Conservation (phyloP, 805 yeast species). For the Metschnikowia henanensis region DNA sequence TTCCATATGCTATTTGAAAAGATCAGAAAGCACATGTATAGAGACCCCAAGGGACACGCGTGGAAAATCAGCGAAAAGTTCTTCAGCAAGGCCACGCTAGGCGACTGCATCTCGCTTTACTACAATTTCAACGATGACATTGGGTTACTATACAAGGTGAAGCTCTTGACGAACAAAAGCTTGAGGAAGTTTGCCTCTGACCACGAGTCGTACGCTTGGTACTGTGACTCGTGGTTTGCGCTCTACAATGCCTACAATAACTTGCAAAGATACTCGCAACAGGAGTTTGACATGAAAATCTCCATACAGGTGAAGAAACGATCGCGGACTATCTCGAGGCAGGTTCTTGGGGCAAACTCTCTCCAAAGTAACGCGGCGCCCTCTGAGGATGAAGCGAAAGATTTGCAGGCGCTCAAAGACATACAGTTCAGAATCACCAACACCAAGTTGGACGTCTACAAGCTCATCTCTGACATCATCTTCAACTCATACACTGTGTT, state of each 20-base stretch:
- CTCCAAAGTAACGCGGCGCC: slow-evolving; percentile 9
- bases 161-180: slow-evolving; percentile 40
- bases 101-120: slow-evolving; percentile 56
- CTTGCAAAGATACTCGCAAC: slow-evolving; percentile 41
- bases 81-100: slow-evolving; percentile 43
- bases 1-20: slow-evolving; percentile 38
- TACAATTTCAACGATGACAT: slow-evolving; percentile 69
- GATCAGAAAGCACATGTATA: slow-evolving; percentile 16
- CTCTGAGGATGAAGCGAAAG: slow-evolving; percentile 22
- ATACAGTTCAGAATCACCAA: slow-evolving; percentile 38
- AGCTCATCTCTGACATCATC: slow-evolving; percentile 38
- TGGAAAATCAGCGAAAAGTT: slow-evolving; percentile 24
- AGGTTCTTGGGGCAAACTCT: slow-evolving; percentile 30
- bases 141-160: slow-evolving; percentile 53
- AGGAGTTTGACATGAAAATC: slow-evolving; percentile 53
- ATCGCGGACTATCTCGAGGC: slow-evolving; percentile 46
- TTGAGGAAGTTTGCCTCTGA: slow-evolving; percentile 40
- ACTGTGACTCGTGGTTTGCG: slow-evolving; percentile 58
- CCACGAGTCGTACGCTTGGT: slow-evolving; percentile 72
- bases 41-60: slow-evolving; percentile 8
- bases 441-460: slow-evolving; percentile 39
- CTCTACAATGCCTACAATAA: slow-evolving; percentile 50
- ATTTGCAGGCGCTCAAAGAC: slow-evolving; percentile 26
- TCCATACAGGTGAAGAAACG: slow-evolving; percentile 61
- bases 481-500: slow-evolving; percentile 45